Base-by-base conservation (phyloP, 2,329 filamentous ascomycete genomes). In the Trichoderma semiorbis region DNA sequence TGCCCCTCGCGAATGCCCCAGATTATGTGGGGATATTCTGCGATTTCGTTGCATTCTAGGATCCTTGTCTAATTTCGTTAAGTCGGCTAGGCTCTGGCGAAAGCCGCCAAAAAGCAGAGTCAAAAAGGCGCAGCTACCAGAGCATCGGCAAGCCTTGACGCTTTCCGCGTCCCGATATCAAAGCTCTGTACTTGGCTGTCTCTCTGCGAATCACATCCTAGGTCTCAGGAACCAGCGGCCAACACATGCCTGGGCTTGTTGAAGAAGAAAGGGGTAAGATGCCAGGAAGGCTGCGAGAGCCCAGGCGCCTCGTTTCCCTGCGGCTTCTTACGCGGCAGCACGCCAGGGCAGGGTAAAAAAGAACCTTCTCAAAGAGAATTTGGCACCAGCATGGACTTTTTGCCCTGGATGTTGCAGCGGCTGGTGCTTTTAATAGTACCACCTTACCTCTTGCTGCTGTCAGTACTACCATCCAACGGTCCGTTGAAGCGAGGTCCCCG, bases 261-360 rank as follows among this genome's bases (percentile, higher is more conserved):
- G 47, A 21, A 12, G 28, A 69, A 36, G 66, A 69, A 62, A 69
- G 66, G 57, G 57, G 55, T 47, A 68, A 34, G 24, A 34, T 60
- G 65, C 64, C 28, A 21, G 57, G 16, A n/a, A 61, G 14, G 28
- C 26, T 43, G 65, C n/a, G 32, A 39, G 28, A 32, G 36, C 36
- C 53, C 36, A 32, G 53, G 36, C 66, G 26, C 34, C 36, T 10
- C 39, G 8, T 14, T 36, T 36, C 57, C 66, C 28, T 36, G 39
- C 26, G 28, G 28, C 8, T 21, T 36, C 43, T 28, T 50, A 53
- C 65, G 21, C 65, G 34, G 55, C 26, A 43, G 24, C 30, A 43
- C n/a, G 34, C n/a, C 66, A 24, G 55, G 66, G 55, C 66, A 62
- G 66, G 55, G 55, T 53, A 53, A 36, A 55, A 66, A 50, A 69